Conservation (phyloP, 192 early-diverging fungal genomes). For the Podochytrium sp. region DNA sequence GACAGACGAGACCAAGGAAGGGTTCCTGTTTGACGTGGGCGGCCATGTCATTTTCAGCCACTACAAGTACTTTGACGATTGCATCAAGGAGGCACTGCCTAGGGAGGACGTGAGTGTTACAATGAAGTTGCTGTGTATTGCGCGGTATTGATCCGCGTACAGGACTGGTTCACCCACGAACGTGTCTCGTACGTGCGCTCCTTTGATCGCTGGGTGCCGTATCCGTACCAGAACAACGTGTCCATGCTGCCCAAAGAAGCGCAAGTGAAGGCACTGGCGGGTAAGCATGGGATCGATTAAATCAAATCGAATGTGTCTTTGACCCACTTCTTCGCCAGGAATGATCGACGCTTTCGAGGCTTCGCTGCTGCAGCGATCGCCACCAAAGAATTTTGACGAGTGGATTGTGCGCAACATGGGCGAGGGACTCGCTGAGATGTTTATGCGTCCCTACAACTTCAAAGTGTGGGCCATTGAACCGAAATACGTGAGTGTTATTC, state of each 20-base stretch:
- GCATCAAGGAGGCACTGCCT: constrained; percentile 35
- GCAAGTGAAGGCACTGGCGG: constrained; percentile 31
- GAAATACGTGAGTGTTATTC: constrained; percentile 22
- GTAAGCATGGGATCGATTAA: no score
- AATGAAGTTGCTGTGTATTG: background rate
- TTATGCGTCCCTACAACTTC: constrained; percentile 47
- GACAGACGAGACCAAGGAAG: constrained; percentile 39
- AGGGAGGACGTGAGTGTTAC: constrained; percentile 22
- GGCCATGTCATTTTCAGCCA: constrained; percentile 47
- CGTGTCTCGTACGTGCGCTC: constrained; percentile 42
- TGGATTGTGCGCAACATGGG: constrained; percentile 46
- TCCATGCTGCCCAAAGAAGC: constrained; percentile 41
- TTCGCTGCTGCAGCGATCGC: background rate
- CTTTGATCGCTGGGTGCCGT: constrained; percentile 37
- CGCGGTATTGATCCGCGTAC: background rate
- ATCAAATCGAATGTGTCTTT: no score
- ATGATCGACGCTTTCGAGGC: constrained; percentile 37
- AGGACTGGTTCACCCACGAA: constrained; percentile 42
- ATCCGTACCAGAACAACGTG: constrained; percentile 47
- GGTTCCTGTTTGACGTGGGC: constrained; percentile 43
- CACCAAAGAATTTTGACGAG: constrained; percentile 45
- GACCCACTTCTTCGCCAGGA: no score
- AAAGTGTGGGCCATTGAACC: constrained; percentile 45
- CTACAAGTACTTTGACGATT: constrained; percentile 43
- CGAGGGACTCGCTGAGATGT: constrained; percentile 41